These are phyloP conservation scores for Clohesyomyces aquaticus DNA, from an alignment of 495 filamentous ascomycete species.

Conservation along the genomic window DNA sequence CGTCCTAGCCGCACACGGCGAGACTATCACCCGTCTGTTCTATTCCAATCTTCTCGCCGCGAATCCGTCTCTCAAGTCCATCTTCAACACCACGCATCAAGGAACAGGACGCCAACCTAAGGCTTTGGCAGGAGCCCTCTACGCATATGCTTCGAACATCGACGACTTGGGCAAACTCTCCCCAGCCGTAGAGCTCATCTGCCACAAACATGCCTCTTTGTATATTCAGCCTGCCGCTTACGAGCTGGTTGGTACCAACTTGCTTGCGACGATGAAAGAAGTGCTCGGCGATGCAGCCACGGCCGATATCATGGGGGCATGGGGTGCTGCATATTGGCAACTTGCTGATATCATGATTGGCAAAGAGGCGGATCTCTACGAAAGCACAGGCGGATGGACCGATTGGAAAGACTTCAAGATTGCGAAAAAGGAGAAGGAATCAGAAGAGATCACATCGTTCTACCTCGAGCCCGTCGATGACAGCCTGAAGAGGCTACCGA, in stretches of 20 bases:
- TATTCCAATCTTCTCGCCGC: slow-evolving; percentile 68
- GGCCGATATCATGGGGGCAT: slow-evolving; percentile 67
- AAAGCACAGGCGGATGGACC: slow-evolving; percentile 59
- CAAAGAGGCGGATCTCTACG: slow-evolving; percentile 64
- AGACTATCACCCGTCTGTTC: slow-evolving; percentile 67
- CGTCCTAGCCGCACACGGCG: slow-evolving; percentile 67
- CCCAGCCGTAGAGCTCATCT: slow-evolving; percentile 70
- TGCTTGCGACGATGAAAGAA: slow-evolving; percentile 68
- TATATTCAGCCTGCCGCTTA: slow-evolving; percentile 71
- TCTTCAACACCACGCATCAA: slow-evolving; percentile 73
- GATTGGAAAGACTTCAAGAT: slow-evolving; percentile 71
- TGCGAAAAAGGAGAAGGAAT: slow-evolving; percentile 63
- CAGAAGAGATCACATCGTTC: slow-evolving; percentile 69
- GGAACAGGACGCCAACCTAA: slow-evolving; percentile 64
- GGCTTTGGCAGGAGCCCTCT: slow-evolving; percentile 68
- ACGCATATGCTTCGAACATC: slow-evolving; percentile 72
- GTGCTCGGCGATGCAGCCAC: slow-evolving; percentile 71
- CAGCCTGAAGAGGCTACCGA: slow-evolving; percentile 55
- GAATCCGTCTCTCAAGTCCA: slow-evolving; percentile 62
- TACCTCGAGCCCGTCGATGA: slow-evolving; percentile 70
- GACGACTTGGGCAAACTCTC: slow-evolving; percentile 66
- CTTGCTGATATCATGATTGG: slow-evolving; percentile 72
- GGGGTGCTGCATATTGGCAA: slow-evolving; percentile 71
- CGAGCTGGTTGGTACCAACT: slow-evolving; percentile 66
- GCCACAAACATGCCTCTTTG: slow-evolving; percentile 74